Evolutionary conservation across 2,329 filamentous ascomycete genomes (phyloP).

Genomic region (Truncatella angustata): DNA sequence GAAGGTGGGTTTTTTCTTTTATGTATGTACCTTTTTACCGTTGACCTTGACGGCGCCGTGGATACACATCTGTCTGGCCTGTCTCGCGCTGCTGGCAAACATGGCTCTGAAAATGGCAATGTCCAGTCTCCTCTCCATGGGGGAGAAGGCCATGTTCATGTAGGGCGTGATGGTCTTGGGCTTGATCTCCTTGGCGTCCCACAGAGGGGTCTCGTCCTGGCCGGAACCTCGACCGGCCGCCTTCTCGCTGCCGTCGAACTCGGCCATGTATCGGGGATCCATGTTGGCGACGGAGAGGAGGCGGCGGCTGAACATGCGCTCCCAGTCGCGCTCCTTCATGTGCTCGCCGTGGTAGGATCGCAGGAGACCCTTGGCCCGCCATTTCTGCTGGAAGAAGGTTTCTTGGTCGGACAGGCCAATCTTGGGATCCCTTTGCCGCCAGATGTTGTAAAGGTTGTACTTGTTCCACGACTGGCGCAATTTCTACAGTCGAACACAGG

Average conservation of each 20-base stretch:
- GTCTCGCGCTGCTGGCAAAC: constrained; percentile 89
- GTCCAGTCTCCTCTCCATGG: constrained; percentile 85
- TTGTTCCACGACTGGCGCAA: constrained; percentile 96
- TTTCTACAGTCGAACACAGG: constrained; percentile 58
- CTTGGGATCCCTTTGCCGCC: constrained; percentile 46
- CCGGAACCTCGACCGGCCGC: constrained; percentile 84
- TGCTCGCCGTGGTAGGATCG: constrained; percentile 94
- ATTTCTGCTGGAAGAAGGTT: constrained; percentile 99
- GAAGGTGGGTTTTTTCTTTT: too few species aligned
- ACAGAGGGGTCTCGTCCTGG: constrained; percentile 33
- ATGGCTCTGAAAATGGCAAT: constrained; percentile 91
- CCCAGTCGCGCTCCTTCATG: constrained; percentile 89
- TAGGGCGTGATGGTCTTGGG: constrained; percentile 67
- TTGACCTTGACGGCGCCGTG: constrained; percentile 95
- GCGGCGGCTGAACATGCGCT: constrained; percentile 83
- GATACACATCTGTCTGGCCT: constrained; percentile 90
- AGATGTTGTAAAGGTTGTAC: constrained; percentile 91
- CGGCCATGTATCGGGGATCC: constrained; percentile 75
- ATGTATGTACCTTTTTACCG: constrained; percentile 80
- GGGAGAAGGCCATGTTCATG: constrained; percentile 94
- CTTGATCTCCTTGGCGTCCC: neutral
- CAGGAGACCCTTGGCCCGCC: constrained; percentile 79
- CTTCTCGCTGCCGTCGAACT: constrained; percentile 77
- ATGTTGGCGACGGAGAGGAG: constrained; percentile 83
- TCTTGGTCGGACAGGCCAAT: constrained; percentile 35